phyloP scores from a whole-genome alignment of 768 basidiomycete genomes.

The Mycena crocata region DNA sequence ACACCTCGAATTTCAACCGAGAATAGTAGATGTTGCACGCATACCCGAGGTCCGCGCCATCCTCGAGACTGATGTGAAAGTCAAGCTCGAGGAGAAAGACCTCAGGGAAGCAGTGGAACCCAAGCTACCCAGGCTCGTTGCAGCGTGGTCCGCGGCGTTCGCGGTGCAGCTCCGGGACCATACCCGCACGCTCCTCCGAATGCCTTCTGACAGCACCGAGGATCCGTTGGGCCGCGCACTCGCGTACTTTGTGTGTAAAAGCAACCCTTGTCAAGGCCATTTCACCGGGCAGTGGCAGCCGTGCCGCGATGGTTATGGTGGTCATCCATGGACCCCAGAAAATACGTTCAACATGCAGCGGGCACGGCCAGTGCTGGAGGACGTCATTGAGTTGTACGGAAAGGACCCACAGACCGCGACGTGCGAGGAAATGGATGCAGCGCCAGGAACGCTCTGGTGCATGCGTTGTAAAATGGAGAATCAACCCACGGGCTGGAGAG shows the following conservation, averaged over 20 bases:
- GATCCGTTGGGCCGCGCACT: slow-evolving; percentile 14
- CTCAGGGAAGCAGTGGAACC: neutral
- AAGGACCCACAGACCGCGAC: slow-evolving; percentile 17
- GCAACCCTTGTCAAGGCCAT: slow-evolving; percentile 7
- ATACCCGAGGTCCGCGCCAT: slow-evolving; percentile 13
- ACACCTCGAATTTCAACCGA: slow-evolving; percentile 5
- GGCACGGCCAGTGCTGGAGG: neutral
- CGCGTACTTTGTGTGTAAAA: slow-evolving; percentile 14
- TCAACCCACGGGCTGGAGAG: slow-evolving; percentile 22
- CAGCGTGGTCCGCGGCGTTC: slow-evolving; percentile 5
- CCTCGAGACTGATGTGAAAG: slow-evolving; percentile 11
- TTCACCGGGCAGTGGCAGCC: slow-evolving; percentile 1
- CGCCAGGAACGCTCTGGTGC: slow-evolving; percentile 16
- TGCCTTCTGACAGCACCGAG: neutral
- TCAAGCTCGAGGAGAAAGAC: neutral
- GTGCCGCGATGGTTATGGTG: neutral
- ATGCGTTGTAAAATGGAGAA: slow-evolving; percentile 14
- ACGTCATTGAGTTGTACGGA: slow-evolving; percentile 13
- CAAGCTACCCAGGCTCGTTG: slow-evolving; percentile 5
- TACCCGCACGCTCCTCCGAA: neutral
- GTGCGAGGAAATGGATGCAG: slow-evolving; percentile 21
- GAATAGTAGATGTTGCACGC: slow-evolving; percentile 10
- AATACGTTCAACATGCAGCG: neutral
- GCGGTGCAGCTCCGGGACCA: slow-evolving; percentile 3
- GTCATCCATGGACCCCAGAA: neutral